Conservation (phyloP, 306 rosid genomes). For the Inga leiocalycina region DNA sequence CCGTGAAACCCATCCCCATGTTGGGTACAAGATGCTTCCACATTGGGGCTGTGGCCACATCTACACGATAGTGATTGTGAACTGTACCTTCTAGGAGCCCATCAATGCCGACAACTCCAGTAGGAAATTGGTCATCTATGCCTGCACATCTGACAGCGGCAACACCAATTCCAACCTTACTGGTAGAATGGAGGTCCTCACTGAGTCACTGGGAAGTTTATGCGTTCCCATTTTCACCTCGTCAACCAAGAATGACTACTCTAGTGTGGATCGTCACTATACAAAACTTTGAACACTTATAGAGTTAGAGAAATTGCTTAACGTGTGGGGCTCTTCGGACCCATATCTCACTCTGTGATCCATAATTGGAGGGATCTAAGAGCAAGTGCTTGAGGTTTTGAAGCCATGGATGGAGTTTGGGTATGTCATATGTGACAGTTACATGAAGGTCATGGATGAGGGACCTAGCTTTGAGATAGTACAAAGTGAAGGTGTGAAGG, state of each 20-base stretch:
- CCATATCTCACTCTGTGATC: slow-evolving; percentile 37
- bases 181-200: slow-evolving; percentile 46
- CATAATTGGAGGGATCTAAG: too few relatives aligned
- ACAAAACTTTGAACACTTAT: slow-evolving; percentile 58
- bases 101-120: slow-evolving; percentile 59
- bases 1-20: slow-evolving; percentile 30
- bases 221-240: slow-evolving; percentile 38
- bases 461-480: too few relatives aligned
- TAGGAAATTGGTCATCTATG: slow-evolving; percentile 48
- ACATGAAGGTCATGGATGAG: too few relatives aligned
- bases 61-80: slow-evolving; percentile 61
- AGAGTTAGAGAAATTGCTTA: slow-evolving; percentile 65
- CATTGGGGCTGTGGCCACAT: slow-evolving; percentile 75
- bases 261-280: slow-evolving; percentile 63
- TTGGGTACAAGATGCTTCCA: slow-evolving; percentile 55
- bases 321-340: slow-evolving; percentile 59
- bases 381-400: too few relatives aligned
- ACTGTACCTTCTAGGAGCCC: slow-evolving; percentile 58
- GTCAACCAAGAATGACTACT: slow-evolving; percentile 54
- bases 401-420: too few relatives aligned
- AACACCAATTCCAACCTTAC: slow-evolving; percentile 54
- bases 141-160: slow-evolving; percentile 56
- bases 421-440: too few relatives aligned
- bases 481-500: too few relatives aligned
- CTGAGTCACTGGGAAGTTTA: slow-evolving; percentile 46